These are phyloP conservation scores for Oryza rufipogon DNA, from an alignment of 176 grass and related monocot species.

Conservation along the genomic window DNA sequence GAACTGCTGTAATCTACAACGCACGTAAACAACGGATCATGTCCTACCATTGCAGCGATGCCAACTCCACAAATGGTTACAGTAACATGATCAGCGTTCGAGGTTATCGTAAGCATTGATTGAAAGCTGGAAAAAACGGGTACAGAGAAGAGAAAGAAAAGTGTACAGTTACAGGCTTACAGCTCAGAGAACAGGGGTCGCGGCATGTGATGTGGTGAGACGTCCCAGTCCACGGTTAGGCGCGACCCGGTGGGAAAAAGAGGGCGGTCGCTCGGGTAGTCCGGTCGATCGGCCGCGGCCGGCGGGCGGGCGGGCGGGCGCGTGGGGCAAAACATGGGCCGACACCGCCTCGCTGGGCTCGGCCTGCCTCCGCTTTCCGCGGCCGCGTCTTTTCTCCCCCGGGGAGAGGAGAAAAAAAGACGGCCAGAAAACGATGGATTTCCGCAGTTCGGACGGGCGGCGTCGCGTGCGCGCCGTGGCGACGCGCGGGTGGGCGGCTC, in stretches of 20 bases:
- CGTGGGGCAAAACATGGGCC: neutral
- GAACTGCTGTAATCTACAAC: neutral
- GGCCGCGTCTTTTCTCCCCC: neutral
- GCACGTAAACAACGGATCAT: neutral
- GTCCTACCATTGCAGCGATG: too few species aligned
- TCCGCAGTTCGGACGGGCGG: neutral
- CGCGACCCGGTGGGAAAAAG: slow-evolving; percentile 23
- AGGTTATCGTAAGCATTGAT: neutral
- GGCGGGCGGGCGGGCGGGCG: neutral
- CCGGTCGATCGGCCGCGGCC: neutral
- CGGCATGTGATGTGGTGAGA: slow-evolving; percentile 30
- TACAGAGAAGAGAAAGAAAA: neutral
- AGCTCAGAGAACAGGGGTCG: neutral
- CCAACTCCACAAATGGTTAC: too few species aligned
- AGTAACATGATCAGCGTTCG: neutral
- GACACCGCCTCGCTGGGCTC: slow-evolving; percentile 30
- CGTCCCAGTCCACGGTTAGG: slow-evolving; percentile 38
- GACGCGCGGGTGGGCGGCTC: neutral
- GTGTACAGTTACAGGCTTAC: neutral
- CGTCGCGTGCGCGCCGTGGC: neutral
- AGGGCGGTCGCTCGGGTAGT: neutral
- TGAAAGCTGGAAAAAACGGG: neutral
- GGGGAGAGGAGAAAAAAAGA: too few species aligned
- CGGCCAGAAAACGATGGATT: slow-evolving; percentile 7
- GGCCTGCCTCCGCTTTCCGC: slow-evolving; percentile 28